Conservation (phyloP, 805 yeast genomes). For the Yarrowia sp. region DNA sequence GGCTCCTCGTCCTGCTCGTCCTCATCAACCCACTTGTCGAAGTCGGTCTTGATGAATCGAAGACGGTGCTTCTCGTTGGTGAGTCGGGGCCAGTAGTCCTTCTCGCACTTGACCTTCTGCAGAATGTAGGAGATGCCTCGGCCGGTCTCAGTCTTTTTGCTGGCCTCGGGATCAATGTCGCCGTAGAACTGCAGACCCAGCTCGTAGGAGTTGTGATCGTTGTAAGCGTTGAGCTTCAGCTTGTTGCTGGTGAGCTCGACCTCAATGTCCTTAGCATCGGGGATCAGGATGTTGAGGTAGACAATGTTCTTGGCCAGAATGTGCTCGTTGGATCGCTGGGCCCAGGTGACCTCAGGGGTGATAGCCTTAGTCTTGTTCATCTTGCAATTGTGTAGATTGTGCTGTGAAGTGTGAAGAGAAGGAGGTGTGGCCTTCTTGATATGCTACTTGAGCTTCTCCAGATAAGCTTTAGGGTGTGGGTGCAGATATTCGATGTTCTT, state of each 20-base stretch:
- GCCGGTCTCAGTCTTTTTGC: conserved; percentile 65
- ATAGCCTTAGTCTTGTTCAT: conserved; percentile 34
- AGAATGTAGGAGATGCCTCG: conserved; percentile 69
- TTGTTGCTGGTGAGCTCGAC: conserved; percentile 64
- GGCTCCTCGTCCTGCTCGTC: conserved; percentile 89
- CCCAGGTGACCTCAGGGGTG: conserved; percentile 67
- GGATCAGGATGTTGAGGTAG: conserved; percentile 73
- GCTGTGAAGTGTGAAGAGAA: conserved; percentile 9
- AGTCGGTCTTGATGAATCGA: conserved; percentile 88
- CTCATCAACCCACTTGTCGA: conserved; percentile 98
- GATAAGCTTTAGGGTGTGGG: conserved; percentile 38
- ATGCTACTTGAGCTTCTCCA: conserved; percentile 4
- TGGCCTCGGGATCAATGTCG: conserved; percentile 71
- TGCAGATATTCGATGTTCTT: conserved; percentile 37
- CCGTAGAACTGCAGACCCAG: conserved; percentile 77
- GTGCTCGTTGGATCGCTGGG: conserved; percentile 86
- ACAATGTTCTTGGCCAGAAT: conserved; percentile 77
- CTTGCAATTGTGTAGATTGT: conserved; percentile 13
- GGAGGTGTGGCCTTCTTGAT: conserved; percentile 11
- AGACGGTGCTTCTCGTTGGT: conserved; percentile 83
- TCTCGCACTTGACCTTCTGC: conserved; percentile 69
- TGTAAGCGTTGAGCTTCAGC: conserved; percentile 63
- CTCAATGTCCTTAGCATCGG: conserved; percentile 69
- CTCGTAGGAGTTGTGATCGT: conserved; percentile 58
- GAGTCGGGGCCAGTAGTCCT: conserved; percentile 94